Conservation (phyloP, 1,284 basidiomycete genomes). For the Moesziomyces sp. region DNA sequence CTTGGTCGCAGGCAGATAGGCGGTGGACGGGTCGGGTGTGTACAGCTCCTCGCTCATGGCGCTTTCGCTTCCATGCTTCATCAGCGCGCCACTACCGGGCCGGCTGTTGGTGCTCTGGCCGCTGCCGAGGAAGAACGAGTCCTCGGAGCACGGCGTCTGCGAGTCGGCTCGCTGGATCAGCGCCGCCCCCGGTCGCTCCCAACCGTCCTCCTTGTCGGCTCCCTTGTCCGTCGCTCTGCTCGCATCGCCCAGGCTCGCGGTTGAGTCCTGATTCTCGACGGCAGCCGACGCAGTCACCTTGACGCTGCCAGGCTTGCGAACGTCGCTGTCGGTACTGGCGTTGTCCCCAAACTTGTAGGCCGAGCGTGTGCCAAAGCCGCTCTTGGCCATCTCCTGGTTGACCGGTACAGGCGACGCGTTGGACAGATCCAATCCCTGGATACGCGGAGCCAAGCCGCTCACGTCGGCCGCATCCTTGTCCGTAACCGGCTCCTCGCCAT, state of each 20-base stretch:
- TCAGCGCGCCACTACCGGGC: conserved; percentile 34
- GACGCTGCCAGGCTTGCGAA: background rate
- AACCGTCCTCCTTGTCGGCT: conserved; percentile 1
- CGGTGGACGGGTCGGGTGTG: conserved; percentile 37
- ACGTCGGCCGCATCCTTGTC: background rate
- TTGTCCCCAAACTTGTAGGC: conserved; percentile 27
- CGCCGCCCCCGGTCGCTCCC: conserved; percentile 17
- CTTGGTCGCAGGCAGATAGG: conserved; percentile 25
- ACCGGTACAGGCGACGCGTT: conserved; percentile 26
- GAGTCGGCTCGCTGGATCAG: conserved; percentile 33
- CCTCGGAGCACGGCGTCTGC: conserved; percentile 43
- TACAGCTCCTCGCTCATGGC: conserved; percentile 45
- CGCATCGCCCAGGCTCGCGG: background rate
- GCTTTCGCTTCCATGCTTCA: conserved; percentile 49
- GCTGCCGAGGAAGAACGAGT: conserved; percentile 35
- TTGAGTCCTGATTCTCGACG: background rate
- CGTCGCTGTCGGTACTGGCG: background rate
- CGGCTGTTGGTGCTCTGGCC: conserved; percentile 26
- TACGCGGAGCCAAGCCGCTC: conserved; percentile 2
- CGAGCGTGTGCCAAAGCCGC: conserved; percentile 43
- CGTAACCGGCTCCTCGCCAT: background rate
- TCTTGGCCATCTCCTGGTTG: conserved; percentile 42
- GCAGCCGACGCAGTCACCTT: background rate
- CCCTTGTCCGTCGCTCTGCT: conserved; percentile 4
- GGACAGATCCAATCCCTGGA: conserved; percentile 20